Percentiles rank a stretch among this genome's conserved stretches.
Evolutionary conservation across 2,329 filamentous ascomycete genomes (phyloP).

Genomic region (Gremmenia infestans): DNA sequence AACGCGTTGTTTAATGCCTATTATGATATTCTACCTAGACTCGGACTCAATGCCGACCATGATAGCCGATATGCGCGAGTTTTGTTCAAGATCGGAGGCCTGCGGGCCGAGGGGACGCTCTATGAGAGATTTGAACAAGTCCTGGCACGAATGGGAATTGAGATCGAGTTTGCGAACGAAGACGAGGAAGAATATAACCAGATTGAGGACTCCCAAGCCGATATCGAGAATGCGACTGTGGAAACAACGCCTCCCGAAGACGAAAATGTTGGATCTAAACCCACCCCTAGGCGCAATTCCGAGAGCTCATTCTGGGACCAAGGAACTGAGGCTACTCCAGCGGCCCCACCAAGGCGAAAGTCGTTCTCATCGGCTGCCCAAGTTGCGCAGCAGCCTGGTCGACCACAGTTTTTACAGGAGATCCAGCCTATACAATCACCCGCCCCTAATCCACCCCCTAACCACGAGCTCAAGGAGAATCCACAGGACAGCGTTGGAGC

Average conservation of each 20-base stretch:
- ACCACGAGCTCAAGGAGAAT: conserved; percentile 3
- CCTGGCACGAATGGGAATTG: conserved; percentile 64
- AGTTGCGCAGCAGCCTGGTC: conserved; percentile 1
- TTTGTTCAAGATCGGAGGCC: conserved; percentile 71
- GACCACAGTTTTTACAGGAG: conserved; percentile 14
- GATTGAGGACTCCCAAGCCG: background rate
- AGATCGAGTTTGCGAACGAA: conserved; percentile 55
- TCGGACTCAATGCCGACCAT: conserved; percentile 66
- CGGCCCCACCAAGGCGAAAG: conserved; percentile 17
- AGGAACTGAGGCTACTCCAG: conserved; percentile 11
- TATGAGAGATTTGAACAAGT: conserved; percentile 66
- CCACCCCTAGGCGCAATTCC: conserved; percentile 28
- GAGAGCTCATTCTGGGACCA: conserved; percentile 29
- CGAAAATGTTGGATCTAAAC: conserved; percentile 9
- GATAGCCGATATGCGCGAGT: conserved; percentile 74
- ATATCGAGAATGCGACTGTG: conserved; percentile 1
- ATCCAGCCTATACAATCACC: conserved; percentile 3
- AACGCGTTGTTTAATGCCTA: conserved; percentile 79
- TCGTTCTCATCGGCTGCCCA: conserved; percentile 20
- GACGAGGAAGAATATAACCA: conserved; percentile 4
- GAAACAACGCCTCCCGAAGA: conserved; percentile 12
- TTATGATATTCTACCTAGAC: conserved; percentile 65
- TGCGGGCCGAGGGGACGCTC: conserved; percentile 52
- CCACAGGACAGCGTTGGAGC: conserved; percentile 18
- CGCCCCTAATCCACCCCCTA: conserved; percentile 6